A percentile compares a stretch with the other conserved stretches of the same genome.
phyloP scores from a whole-genome alignment of 2,329 filamentous ascomycete species.

The Fusarium odoratissimum region DNA sequence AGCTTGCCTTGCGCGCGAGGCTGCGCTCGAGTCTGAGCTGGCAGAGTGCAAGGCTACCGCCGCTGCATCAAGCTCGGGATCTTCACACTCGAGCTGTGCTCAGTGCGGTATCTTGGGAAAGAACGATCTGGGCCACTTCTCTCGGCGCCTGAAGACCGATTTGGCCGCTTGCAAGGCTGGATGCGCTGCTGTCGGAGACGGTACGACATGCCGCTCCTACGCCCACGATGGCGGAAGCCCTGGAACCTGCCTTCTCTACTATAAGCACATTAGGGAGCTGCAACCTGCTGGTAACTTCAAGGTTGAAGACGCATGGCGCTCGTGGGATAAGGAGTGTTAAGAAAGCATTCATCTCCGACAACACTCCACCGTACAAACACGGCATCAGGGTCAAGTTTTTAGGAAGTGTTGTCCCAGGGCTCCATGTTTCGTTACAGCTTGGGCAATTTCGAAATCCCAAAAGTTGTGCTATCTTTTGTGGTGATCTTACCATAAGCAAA shows the following conservation, averaged over 20 bases:
- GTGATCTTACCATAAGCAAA: too few species aligned
- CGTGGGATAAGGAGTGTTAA: background rate
- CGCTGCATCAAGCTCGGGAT: background rate
- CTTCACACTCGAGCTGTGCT: background rate
- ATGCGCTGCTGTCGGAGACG: background rate
- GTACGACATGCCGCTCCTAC: background rate
- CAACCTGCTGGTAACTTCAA: background rate
- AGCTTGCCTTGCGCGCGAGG: background rate
- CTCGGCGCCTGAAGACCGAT: background rate
- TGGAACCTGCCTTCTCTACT: background rate
- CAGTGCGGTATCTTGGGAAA: background rate
- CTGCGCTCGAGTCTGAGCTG: background rate
- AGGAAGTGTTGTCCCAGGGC: fast-evolving
- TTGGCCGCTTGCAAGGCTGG: background rate
- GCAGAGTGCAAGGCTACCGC: background rate
- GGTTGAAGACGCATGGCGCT: background rate
- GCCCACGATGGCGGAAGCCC: background rate
- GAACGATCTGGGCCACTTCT: background rate
- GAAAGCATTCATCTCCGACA: background rate
- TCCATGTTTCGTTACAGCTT: background rate
- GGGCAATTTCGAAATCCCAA: fast-evolving
- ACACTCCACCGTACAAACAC: background rate
- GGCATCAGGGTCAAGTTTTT: background rate
- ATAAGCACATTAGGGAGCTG: background rate
- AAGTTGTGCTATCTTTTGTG: too few species aligned